These are phyloP conservation scores for Ceriops decandra DNA, from an alignment of 345 rosid species.

Conservation along the genomic window DNA sequence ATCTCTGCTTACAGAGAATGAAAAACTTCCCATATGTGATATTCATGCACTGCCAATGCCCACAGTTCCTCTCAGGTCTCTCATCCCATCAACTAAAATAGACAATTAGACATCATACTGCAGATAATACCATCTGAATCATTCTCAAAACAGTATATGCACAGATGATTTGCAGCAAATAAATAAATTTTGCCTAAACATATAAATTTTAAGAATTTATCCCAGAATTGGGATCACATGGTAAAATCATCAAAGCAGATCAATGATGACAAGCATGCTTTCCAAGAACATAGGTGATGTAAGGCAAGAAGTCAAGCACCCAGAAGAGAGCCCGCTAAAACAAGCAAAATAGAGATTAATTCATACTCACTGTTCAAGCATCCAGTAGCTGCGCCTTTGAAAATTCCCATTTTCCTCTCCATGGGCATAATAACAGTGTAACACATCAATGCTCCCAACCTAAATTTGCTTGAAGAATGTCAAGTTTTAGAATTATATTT, in stretches of 20 bases:
- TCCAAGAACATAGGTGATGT: neutral
- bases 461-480: conserved; percentile 39
- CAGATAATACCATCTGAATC: neutral
- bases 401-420: conserved; percentile 88
- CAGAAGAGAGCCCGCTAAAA: neutral
- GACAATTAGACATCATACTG: too few relatives aligned
- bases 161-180: neutral
- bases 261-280: neutral
- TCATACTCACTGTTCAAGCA: conserved; percentile 79
- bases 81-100: too few relatives aligned
- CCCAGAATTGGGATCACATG: neutral
- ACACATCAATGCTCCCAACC: conserved; percentile 91
- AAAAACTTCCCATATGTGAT: too few relatives aligned
- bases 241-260: neutral
- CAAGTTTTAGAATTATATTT: conserved; percentile 8
- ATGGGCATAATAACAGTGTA: conserved; percentile 97
- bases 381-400: conserved; percentile 97
- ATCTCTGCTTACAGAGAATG: too few relatives aligned
- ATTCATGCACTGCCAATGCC: too few relatives aligned
- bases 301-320: neutral
- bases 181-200: neutral
- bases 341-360: neutral
- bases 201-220: neutral
- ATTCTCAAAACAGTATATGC: neutral
- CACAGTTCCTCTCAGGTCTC: too few relatives aligned